Evolutionary conservation across 768 basidiomycete species (phyloP).

Genomic region (Favolaschia claudopus): DNA sequence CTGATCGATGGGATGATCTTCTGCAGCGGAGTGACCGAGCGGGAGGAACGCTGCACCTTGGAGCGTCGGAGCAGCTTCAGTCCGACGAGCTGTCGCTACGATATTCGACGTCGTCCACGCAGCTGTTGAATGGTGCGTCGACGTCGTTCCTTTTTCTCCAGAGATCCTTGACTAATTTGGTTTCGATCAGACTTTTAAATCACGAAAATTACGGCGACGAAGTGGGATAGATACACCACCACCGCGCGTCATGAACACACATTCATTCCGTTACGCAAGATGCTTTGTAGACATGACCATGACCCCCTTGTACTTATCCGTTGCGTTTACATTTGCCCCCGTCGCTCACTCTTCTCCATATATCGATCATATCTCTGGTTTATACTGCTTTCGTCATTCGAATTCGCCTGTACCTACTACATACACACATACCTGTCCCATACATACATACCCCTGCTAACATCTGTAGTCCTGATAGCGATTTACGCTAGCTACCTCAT

Average conservation of each 20-base stretch:
- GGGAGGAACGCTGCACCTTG: constrained; percentile 76
- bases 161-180: neutral
- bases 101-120: constrained; percentile 20
- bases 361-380: neutral
- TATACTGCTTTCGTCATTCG: neutral
- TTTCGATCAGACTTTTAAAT: constrained; percentile 11
- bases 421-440: constrained; percentile 4
- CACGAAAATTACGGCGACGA: too few species aligned
- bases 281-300: constrained; percentile 15
- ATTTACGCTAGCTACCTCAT: neutral
- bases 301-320: constrained; percentile 6
- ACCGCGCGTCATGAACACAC: too few species aligned
- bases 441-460: constrained; percentile 16
- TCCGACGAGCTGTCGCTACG: constrained; percentile 23
- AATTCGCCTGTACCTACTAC: constrained; percentile 4
- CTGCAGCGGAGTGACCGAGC: constrained; percentile 71
- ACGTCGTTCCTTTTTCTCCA: neutral
- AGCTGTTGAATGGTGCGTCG: constrained; percentile 20
- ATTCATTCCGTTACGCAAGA: constrained; percentile 2
- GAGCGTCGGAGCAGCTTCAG: constrained; percentile 25
- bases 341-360: neutral
- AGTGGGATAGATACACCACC: too few species aligned
- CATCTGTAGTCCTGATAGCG: neutral
- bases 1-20: constrained; percentile 73
- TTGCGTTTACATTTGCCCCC: too few species aligned